phyloP scores from a whole-genome alignment of 768 basidiomycete genomes.

The Suillus clintonianus region DNA sequence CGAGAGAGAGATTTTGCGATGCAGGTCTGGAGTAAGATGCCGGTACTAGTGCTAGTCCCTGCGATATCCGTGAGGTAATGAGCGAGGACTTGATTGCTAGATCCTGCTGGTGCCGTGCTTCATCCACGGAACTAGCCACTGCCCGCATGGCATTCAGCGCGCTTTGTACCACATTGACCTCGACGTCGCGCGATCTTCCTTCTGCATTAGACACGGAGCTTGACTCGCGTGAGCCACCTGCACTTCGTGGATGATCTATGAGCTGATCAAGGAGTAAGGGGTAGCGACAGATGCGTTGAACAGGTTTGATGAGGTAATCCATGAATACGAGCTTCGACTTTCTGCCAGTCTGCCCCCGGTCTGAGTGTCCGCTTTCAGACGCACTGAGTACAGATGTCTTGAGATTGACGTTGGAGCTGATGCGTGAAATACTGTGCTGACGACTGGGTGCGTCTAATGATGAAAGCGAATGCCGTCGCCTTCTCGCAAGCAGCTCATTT shows the following conservation, averaged over 20 bases:
- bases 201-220: neutral
- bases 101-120: constrained; percentile 71
- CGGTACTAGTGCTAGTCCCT: constrained; percentile 31
- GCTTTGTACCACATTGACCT: constrained; percentile 28
- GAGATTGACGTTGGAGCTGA: constrained; percentile 30
- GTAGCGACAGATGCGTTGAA: constrained; percentile 95
- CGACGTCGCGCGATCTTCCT: neutral
- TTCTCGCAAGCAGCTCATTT: constrained; percentile 33
- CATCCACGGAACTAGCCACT: constrained; percentile 78
- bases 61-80: constrained; percentile 65
- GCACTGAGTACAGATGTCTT: constrained; percentile 34
- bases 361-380: constrained; percentile 33
- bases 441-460: constrained; percentile 50
- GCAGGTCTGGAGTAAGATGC: constrained; percentile 30
- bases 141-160: constrained; percentile 73
- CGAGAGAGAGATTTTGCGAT: constrained; percentile 43
- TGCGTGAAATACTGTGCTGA: constrained; percentile 33
- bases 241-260: constrained; percentile 15
- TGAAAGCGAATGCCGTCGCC: constrained; percentile 48
- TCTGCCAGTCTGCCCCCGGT: constrained; percentile 27
- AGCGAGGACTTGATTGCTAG: constrained; percentile 64
- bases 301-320: constrained; percentile 96
- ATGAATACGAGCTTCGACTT: constrained; percentile 57
- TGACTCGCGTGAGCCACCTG: neutral
- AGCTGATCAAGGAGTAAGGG: constrained; percentile 86